Conservation (phyloP, 1,284 basidiomycete genomes). For the Nidula niveotomentosa region DNA sequence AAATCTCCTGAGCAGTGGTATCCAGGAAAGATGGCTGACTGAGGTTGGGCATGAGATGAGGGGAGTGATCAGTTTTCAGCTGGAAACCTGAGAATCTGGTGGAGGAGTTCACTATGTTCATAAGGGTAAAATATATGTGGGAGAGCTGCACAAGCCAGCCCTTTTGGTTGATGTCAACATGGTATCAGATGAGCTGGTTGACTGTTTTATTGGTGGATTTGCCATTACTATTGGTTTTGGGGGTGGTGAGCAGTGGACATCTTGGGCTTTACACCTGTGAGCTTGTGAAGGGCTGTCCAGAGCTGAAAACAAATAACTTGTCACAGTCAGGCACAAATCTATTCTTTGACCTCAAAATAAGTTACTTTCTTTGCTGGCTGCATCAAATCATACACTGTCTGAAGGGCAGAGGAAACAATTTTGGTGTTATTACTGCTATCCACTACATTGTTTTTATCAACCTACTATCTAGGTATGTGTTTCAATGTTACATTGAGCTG, state of each 20-base stretch:
- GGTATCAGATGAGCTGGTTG: conserved; percentile 30
- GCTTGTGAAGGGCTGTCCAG: background rate
- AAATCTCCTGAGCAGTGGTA: background rate
- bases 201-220: conserved; percentile 14
- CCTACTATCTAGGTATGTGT: too few species aligned
- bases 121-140: conserved; percentile 33
- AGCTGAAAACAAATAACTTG: background rate
- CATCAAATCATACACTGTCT: too few species aligned
- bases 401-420: too few species aligned
- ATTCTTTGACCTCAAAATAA: too few species aligned
- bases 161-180: conserved; percentile 32
- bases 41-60: conserved; percentile 21
- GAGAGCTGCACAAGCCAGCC: conserved; percentile 39
- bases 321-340: background rate
- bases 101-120: conserved; percentile 29
- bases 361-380: too few species aligned
- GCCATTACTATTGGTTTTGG: background rate
- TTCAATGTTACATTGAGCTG: too few species aligned
- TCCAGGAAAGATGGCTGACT: background rate
- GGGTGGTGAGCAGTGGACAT: background rate
- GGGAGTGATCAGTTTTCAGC: conserved; percentile 19
- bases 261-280: background rate
- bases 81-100: conserved; percentile 36
- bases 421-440: too few species aligned
- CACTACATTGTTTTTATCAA: too few species aligned